These are phyloP conservation scores for Colletotrichum zoysiae DNA, from an alignment of 2,329 filamentous ascomycete species.

Conservation along the genomic window DNA sequence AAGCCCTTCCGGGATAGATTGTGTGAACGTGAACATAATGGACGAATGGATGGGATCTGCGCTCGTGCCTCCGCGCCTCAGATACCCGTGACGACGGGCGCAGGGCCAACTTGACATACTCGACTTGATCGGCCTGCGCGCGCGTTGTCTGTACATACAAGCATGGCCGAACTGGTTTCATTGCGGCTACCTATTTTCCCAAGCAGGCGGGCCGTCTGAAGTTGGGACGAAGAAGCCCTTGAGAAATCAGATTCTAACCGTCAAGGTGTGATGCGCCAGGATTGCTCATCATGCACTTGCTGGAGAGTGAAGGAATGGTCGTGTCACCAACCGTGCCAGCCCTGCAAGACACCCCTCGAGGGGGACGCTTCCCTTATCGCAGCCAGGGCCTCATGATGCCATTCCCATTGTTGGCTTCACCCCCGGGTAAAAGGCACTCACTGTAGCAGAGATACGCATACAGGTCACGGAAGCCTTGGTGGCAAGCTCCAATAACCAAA, in stretches of 20 bases:
- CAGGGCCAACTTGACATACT: conserved; percentile 11
- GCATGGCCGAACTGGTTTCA: neutral
- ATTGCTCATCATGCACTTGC: neutral
- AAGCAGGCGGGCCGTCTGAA: neutral
- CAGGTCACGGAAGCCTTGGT: neutral
- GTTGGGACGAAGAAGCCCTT: neutral
- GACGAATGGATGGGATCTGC: neutral
- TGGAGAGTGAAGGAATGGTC: neutral
- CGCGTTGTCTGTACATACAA: neutral
- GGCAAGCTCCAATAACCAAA: neutral
- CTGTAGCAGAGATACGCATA: neutral
- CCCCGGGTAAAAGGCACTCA: neutral
- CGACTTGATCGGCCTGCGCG: conserved; percentile 2
- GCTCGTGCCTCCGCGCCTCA: conserved; percentile 1
- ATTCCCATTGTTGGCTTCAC: neutral
- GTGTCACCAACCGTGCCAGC: neutral
- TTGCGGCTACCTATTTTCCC: neutral
- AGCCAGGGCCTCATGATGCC: neutral
- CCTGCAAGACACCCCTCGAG: neutral
- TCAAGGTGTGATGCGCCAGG: neutral
- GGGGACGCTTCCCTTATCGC: neutral
- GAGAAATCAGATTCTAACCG: neutral
- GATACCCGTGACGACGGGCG: neutral
- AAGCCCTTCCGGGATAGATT: neutral
- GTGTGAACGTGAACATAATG: neutral